Conservation (phyloP, 2,329 filamentous ascomycete species). For the Emmonsiellopsis sp. region DNA sequence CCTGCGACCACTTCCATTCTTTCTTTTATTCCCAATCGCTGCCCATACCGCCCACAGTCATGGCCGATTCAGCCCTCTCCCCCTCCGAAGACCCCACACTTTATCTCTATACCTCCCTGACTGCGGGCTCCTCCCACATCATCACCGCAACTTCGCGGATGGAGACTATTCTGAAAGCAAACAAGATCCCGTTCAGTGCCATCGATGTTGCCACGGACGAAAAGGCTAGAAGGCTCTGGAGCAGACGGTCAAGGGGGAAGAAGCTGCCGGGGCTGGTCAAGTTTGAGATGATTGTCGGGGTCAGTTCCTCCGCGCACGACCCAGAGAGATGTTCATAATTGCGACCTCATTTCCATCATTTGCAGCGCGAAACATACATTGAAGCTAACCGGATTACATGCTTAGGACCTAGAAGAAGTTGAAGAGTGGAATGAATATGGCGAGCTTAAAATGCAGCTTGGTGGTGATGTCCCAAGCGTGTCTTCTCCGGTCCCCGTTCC, state of each 20-base stretch:
- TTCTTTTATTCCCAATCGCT: background rate
- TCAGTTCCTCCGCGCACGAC: slow-evolving; percentile 41
- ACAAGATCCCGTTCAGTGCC: slow-evolving; percentile 87
- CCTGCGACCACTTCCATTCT: background rate
- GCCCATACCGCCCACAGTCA: slow-evolving; percentile 2
- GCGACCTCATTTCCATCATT: background rate
- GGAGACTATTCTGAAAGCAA: slow-evolving; percentile 91
- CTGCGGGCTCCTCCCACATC: slow-evolving; percentile 90
- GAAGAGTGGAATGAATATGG: slow-evolving; percentile 99
- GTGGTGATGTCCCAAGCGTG: slow-evolving; percentile 29
- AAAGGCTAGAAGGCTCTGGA: slow-evolving; percentile 80
- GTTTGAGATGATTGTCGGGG: slow-evolving; percentile 73
- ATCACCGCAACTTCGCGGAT: slow-evolving; percentile 91
- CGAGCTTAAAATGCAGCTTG: slow-evolving; percentile 79
- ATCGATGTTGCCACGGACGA: slow-evolving; percentile 87
- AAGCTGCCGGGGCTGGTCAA: slow-evolving; percentile 87
- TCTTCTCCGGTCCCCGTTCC: slow-evolving; percentile 18
- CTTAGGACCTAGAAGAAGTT: slow-evolving; percentile 79
- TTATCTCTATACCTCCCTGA: slow-evolving; percentile 94
- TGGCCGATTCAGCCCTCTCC: slow-evolving; percentile 28
- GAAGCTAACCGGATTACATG: background rate
- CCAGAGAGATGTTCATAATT: background rate
- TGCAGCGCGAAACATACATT: background rate
- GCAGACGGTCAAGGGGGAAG: slow-evolving; percentile 70
- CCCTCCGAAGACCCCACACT: slow-evolving; percentile 56